Evolutionary conservation across 2,329 filamentous ascomycete species (phyloP).

Genomic region (Monosporascus cannonballus): DNA sequence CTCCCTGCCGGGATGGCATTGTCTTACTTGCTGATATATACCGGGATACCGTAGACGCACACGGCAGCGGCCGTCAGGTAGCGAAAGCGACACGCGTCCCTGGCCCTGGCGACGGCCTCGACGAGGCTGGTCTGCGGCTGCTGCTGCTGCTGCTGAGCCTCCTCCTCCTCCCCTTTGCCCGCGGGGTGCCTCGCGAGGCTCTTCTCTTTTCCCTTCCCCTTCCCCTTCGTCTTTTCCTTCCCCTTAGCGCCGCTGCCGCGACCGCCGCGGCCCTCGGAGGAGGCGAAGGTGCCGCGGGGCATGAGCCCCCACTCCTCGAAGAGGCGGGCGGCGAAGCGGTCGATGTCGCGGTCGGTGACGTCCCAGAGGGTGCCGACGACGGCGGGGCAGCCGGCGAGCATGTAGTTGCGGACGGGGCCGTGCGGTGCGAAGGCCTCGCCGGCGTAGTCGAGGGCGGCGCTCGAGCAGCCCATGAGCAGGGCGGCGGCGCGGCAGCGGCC

Average conservation of each 20-base stretch:
- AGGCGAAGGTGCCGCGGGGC: constrained; percentile 37
- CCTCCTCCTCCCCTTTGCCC: constrained; percentile 16
- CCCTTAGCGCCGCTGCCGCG: constrained; percentile 17
- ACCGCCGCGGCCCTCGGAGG: constrained; percentile 19
- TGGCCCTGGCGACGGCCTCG: constrained; percentile 72
- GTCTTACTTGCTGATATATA: constrained; percentile 55
- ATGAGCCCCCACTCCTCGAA: constrained; percentile 86
- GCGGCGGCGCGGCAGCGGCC: constrained; percentile 69
- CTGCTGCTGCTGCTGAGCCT: neutral
- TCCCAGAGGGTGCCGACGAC: constrained; percentile 95
- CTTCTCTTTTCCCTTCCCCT: constrained; percentile 17
- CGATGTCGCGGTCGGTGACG: constrained; percentile 95
- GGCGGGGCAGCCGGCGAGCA: constrained; percentile 80
- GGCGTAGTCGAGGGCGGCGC: neutral
- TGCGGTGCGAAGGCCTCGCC: constrained; percentile 65
- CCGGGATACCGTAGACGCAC: constrained; percentile 90
- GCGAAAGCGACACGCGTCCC: constrained; percentile 74
- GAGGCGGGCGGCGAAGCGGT: constrained; percentile 74
- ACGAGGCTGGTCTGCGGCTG: constrained; percentile 51
- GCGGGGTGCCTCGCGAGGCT: constrained; percentile 9
- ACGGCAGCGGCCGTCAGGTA: constrained; percentile 93
- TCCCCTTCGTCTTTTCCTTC: constrained; percentile 24
- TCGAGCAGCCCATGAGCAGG: constrained; percentile 87
- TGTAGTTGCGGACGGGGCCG: constrained; percentile 85
- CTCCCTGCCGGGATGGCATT: neutral